A percentile compares a stretch with the other conserved stretches of the same genome.
These are phyloP conservation scores for Rhodamnia argentea DNA, from an alignment of 345 rosid species.

Conservation along the genomic window DNA sequence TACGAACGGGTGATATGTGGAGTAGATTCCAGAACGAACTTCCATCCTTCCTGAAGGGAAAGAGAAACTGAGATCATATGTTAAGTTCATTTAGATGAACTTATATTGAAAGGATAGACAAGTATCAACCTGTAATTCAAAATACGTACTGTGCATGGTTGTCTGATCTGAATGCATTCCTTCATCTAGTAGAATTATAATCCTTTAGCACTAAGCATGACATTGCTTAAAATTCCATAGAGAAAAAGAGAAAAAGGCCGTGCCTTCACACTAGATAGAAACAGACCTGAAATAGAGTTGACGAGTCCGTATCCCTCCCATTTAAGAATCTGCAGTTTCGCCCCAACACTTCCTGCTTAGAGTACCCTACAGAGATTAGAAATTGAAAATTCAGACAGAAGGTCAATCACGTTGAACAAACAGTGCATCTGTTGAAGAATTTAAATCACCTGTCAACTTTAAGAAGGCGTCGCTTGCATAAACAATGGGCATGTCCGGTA, in stretches of 20 bases:
- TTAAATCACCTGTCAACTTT: conserved; percentile 59
- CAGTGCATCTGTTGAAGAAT: background rate
- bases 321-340: conserved; percentile 54
- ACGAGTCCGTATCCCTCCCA: conserved; percentile 64
- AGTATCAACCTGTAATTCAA: conserved; percentile 89
- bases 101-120: conserved; percentile 10
- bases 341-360: conserved; percentile 79
- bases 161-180: conserved; percentile 49
- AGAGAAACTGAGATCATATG: background rate
- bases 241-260: background rate
- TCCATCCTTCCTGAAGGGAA: conserved; percentile 59
- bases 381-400: background rate
- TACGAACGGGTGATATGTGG: conserved; percentile 85
- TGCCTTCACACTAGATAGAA: background rate
- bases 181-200: conserved; percentile 34
- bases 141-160: conserved; percentile 86
- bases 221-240: background rate
- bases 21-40: conserved; percentile 86
- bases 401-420: background rate
- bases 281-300: conserved; percentile 44
- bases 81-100: background rate
- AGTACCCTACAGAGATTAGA: conserved; percentile 44
- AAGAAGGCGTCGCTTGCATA: conserved; percentile 92
- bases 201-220: background rate
- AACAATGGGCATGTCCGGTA: conserved; percentile 73